These are phyloP conservation scores for Senecio squalidus DNA, from an alignment of 140 eudicot species.

Conservation along the genomic window DNA sequence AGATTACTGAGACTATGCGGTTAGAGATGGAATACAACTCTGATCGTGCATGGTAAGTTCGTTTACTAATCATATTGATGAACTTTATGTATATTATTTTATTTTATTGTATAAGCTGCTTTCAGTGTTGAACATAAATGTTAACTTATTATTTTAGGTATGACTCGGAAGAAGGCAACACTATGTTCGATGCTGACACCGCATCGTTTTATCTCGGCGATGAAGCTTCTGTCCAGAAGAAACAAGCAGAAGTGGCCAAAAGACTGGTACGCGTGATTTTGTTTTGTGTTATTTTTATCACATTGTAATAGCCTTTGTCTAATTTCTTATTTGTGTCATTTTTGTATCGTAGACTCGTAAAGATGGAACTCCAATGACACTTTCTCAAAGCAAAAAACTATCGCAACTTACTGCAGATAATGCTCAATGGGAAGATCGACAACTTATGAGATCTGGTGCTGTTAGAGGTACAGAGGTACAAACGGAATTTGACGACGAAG, in stretches of 20 bases:
- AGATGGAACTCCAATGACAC: conserved; percentile 91
- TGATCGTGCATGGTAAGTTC: conserved; percentile 85
- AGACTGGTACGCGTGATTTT: conserved; percentile 55
- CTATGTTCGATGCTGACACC: conserved; percentile 62
- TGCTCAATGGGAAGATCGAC: conserved; percentile 99
- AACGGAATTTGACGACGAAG: conserved; percentile 94
- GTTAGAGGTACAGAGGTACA: conserved; percentile 96
- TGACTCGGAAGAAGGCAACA: conserved; percentile 83
- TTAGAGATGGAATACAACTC: conserved; percentile 91
- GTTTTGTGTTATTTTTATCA: background rate
- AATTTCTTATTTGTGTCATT: too few species aligned
- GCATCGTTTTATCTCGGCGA: conserved; percentile 77
- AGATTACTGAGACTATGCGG: conserved; percentile 78
- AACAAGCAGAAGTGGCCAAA: conserved; percentile 76
- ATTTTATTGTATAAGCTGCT: background rate
- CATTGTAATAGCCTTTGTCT: background rate
- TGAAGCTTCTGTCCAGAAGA: conserved; percentile 75
- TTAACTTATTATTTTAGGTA: too few species aligned
- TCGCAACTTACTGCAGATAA: conserved; percentile 93
- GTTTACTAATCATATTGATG: background rate
- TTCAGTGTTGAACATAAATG: background rate
- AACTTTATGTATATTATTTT: background rate
- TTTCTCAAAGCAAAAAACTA: conserved; percentile 89
- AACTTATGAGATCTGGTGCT: conserved; percentile 93
- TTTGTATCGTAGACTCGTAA: conserved; percentile 52